phyloP scores from a whole-genome alignment of 495 filamentous ascomycete genomes.

The Penicillium odoratum region DNA sequence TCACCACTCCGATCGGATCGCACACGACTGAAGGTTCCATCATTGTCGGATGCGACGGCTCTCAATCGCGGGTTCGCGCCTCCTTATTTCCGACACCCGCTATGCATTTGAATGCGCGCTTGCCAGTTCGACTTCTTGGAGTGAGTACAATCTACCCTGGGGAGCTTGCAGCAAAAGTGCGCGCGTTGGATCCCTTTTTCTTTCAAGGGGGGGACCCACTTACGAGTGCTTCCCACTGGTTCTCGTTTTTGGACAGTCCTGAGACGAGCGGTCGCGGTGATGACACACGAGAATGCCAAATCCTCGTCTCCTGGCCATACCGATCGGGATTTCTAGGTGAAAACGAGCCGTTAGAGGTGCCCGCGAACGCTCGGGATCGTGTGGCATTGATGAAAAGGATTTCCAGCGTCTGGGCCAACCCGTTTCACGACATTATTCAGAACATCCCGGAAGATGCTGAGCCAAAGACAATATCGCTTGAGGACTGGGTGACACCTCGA shows the following conservation, averaged over 20 bases:
- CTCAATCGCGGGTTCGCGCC: no score
- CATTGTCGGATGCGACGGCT: no score
- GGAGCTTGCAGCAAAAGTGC: constrained; percentile 26
- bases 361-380: constrained; percentile 24
- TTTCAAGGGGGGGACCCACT: constrained; percentile 47
- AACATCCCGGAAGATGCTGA: constrained; percentile 47
- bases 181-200: constrained; percentile 57
- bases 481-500: constrained; percentile 49
- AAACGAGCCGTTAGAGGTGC: no score
- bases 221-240: no score
- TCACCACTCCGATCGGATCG: no score
- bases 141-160: constrained; percentile 41
- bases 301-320: constrained; percentile 56
- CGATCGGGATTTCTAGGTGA: neutral
- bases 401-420: constrained; percentile 55
- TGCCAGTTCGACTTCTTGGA: constrained; percentile 53
- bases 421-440: constrained; percentile 50
- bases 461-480: constrained; percentile 51
- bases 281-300: constrained; percentile 33
- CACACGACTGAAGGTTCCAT: no score
- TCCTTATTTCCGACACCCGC: no score
- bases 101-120: constrained; percentile 29
- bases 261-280: no score
- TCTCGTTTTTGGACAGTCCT: no score
- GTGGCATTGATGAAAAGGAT: constrained; percentile 53